These are phyloP conservation scores for Paecilomyces sp. DNA, from an alignment of 2,329 filamentous ascomycete genomes.

Conservation along the genomic window DNA sequence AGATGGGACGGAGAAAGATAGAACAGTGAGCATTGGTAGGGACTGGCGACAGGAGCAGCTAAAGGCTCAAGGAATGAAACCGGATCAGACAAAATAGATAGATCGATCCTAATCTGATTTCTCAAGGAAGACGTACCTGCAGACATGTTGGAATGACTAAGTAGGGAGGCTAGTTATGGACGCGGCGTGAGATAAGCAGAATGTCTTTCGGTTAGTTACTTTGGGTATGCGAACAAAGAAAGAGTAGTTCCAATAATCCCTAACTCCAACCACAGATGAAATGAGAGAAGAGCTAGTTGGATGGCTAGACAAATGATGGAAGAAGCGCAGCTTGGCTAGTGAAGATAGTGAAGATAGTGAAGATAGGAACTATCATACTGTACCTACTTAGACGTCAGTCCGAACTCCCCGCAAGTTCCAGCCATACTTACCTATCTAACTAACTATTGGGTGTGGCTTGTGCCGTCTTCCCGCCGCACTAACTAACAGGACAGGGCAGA, in stretches of 20 bases:
- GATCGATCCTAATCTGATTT: background rate
- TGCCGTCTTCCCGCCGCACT: background rate
- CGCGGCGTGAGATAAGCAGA: background rate
- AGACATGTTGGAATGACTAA: constrained; percentile 4
- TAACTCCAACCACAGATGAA: too few relatives aligned
- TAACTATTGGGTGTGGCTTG: background rate
- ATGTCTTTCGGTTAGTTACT: background rate
- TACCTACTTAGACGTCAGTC: background rate
- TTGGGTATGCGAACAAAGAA: background rate
- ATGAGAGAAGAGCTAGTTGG: too few relatives aligned
- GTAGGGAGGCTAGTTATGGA: background rate
- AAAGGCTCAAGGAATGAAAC: background rate
- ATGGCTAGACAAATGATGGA: too few relatives aligned
- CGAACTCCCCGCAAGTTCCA: background rate
- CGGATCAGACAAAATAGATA: constrained; percentile 1
- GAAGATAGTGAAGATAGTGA: too few relatives aligned
- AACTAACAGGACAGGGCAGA: background rate
- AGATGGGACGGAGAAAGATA: background rate
- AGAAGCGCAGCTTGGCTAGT: too few relatives aligned
- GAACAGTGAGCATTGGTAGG: background rate
- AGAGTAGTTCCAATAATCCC: background rate
- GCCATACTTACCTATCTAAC: background rate
- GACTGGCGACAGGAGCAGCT: background rate
- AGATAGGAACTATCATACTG: too few relatives aligned
- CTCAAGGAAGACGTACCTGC: constrained; percentile 1